Conservation (phyloP, 2,329 filamentous ascomycete genomes). For the Ilyonectria robusta region DNA sequence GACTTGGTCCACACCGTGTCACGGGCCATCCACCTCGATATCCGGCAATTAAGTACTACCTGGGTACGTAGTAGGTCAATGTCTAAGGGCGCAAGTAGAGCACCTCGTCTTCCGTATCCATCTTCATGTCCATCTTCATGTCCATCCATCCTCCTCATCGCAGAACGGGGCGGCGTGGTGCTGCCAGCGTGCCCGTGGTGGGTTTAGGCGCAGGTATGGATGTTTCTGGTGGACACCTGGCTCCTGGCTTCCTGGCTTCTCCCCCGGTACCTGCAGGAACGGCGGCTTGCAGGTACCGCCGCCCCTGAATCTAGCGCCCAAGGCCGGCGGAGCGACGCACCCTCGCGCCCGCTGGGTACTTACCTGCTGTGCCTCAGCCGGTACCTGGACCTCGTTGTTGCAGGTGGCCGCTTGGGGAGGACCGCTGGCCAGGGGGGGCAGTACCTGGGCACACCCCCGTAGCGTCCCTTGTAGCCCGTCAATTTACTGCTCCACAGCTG, state of each 20-base stretch:
- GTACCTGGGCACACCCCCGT: constrained; percentile 27
- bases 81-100: not conserved
- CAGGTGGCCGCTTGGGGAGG: constrained; percentile 18
- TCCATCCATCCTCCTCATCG: not conserved
- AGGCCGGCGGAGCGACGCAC: constrained; percentile 30
- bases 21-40: constrained; percentile 16
- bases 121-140: not conserved
- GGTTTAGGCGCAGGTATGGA: not conserved
- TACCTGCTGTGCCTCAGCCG: constrained; percentile 26
- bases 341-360: constrained; percentile 29
- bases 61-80: not conserved
- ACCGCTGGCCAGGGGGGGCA: constrained; percentile 3
- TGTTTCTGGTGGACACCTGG: constrained; percentile 5
- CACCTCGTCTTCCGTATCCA: not conserved
- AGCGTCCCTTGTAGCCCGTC: constrained; percentile 23
- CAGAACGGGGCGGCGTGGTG: not conserved
- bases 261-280: constrained; percentile 51
- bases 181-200: constrained; percentile 3
- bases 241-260: not conserved
- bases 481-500: constrained; percentile 41
- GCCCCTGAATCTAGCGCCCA: constrained; percentile 39
- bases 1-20: constrained; percentile 17
- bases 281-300: constrained; percentile 40
- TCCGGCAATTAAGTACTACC: constrained; percentile 1
- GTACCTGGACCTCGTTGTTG: constrained; percentile 28